Conservation (phyloP, 805 yeast species). For the Kluyveromyces dobzhanskii region DNA sequence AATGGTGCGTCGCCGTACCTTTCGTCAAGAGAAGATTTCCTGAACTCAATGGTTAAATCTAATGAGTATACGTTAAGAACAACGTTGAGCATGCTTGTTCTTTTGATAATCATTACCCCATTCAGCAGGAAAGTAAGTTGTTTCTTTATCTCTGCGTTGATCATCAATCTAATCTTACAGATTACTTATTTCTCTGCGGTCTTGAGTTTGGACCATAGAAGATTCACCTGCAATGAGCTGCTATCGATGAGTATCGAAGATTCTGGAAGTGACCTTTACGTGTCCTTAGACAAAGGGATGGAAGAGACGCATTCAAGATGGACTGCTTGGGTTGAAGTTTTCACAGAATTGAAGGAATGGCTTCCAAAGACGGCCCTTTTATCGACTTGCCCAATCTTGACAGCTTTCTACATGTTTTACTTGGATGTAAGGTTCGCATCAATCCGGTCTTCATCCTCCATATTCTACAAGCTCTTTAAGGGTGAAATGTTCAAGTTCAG, state of each 20-base stretch:
- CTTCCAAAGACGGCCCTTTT: background rate
- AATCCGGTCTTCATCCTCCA: conserved; percentile 15
- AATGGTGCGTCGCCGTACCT: background rate
- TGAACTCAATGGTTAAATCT: conserved; percentile 32
- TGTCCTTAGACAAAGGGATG: conserved; percentile 5
- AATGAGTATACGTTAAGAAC: conserved; percentile 29
- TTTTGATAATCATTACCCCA: conserved; percentile 26
- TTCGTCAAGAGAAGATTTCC: conserved; percentile 33
- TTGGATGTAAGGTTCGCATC: conserved; percentile 10
- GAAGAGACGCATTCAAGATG: background rate
- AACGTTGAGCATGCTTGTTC: conserved; percentile 22
- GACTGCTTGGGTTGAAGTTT: background rate
- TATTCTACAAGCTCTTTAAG: conserved; percentile 9
- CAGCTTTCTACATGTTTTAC: conserved; percentile 6
- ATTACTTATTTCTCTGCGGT: conserved; percentile 58
- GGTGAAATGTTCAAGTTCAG: conserved; percentile 6
- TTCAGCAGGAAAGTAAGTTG: conserved; percentile 35
- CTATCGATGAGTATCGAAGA: conserved; percentile 13
- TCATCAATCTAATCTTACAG: conserved; percentile 53
- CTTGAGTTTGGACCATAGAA: conserved; percentile 55
- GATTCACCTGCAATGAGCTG: conserved; percentile 53
- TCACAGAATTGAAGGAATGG: background rate
- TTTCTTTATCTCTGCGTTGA: conserved; percentile 40
- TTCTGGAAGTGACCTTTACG: background rate
- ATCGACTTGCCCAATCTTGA: background rate